A percentile compares a stretch with the other conserved stretches of the same genome.
phyloP scores from a whole-genome alignment of 345 rosid species.

The rapeseed (Brassica napus) region DNA sequence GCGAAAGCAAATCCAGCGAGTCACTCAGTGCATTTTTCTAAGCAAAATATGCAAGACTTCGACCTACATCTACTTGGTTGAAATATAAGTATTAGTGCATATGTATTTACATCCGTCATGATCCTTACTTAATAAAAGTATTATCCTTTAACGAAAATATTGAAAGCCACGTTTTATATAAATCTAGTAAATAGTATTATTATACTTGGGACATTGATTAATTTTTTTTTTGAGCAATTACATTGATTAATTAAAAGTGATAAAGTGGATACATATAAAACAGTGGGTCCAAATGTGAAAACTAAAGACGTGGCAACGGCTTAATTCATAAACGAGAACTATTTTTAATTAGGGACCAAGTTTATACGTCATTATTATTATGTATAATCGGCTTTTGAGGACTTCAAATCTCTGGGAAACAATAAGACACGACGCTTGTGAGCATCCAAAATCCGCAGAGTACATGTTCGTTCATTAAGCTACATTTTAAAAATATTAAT shows the following conservation, averaged over 20 bases:
- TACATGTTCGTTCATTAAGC: no score
- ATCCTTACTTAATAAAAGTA: background rate
- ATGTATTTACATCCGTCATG: constrained; percentile 28
- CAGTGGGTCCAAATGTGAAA: background rate
- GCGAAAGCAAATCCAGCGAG: constrained; percentile 25
- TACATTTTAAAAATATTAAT: no score
- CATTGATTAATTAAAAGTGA: background rate
- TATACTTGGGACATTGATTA: background rate
- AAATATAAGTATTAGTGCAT: background rate
- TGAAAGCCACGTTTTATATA: background rate
- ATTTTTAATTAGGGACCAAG: constrained; percentile 26
- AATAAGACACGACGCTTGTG: no score
- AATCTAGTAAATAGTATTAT: background rate
- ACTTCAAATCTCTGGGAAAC: no score
- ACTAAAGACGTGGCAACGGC: constrained; percentile 26
- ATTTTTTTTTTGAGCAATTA: background rate
- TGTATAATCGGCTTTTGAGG: no score
- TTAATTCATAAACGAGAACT: constrained; percentile 21
- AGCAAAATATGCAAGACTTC: background rate
- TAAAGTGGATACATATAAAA: background rate
- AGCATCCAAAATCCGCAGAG: no score
- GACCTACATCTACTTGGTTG: background rate
- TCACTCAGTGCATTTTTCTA: constrained; percentile 11
- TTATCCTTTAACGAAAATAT: no score
- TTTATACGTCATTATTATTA: background rate